Evolutionary conservation across 1,139 yeast species (phyloP), one percentile per base, ranked within the genome.

Genomic region (Blastobotrys capitulatus): DNA sequence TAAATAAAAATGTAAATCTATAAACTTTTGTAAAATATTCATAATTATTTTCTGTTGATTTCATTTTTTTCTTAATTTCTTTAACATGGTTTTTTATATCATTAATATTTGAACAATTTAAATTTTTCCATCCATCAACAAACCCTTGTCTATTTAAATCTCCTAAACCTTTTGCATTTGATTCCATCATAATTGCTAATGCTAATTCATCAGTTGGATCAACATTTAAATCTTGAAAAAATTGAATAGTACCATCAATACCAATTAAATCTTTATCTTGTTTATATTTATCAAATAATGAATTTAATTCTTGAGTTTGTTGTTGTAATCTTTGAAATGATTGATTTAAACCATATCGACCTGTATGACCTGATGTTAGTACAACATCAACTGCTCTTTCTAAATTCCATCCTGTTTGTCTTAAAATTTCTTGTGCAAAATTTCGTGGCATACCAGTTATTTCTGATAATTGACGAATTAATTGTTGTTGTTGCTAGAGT

Each of bases 161-260:
- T 1, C 95, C 96, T 59, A 80, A 77, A 7, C 76, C 69, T 0
- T 89, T 86, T 0, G 88, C 77, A 38, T 78, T 76, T 44, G 89
- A 71, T 50, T 83, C 74, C 60, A 78, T 80, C 1, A 95, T 89
- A 16, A 90, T 66, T 0, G 86, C 80, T 50, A 90, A 71, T 5
- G 89, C 83, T 2, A 70, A 75, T 8, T 79, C 72, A 60, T 90
- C 90, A 57, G 90, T 97, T 0, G 90, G 83, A 16, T 80, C 81
- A 42, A 84, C 73, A 0, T 77, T 79, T 46, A 90, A 67, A 59
- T 84, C 96, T 9, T 72, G 74, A 39, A 88, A 70, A 58, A 83
- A 86, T 41, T 63, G 59, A 19, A 90, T 67, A 0, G 96, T 83
- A 0, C 96, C 97, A 52, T 87, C 92, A 26, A 85, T 75, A 34